Evolutionary conservation across 2,329 filamentous ascomycete genomes (phyloP), one percentile per base, ranked within the genome.

Genomic region (Neonectria coccinea): DNA sequence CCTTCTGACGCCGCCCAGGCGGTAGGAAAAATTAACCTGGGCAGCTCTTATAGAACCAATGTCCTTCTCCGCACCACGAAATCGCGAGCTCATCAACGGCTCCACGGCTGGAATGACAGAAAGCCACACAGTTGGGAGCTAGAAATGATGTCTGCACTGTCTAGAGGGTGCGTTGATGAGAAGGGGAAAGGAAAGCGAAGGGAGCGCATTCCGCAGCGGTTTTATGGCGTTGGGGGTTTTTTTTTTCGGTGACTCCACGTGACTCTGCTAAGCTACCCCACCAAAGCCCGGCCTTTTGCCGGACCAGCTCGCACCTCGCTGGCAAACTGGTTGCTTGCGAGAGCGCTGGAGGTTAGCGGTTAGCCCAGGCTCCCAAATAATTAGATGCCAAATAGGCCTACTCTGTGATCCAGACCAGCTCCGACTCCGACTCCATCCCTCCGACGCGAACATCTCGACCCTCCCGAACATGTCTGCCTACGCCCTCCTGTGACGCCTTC

Each of bases 111-210:
- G 70, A 75, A 84, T 82, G 82, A 85, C 91, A 94, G 88, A 92
- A 94, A 42, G 91, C 82, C 85, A 83, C 80, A 81, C 83, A 79
- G 79, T 83, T 79, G 83, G 84, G 83, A 81, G 79, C 79, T 83
- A 80, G 79, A 83, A 41, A 62, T 86, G 85, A 89, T 90, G 90
- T 85, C 87, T 91, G 92, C 88, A 94, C 92, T 95, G 92, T 95
- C 92, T 94, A 83, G 84, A 86, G 89, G 90, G 86, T 87, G 91
- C 91, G 90, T 91, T 88, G 83, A 73, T 79, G 79, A 80, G 81
- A 79, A 79, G 77, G 80, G 78, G 78, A 74, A 72, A 59, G 33
- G 31, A 65, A 58, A 65, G 51, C 1, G 10, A 3, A 29, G n/a
- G 20, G 48, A 29, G 22, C 8, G 14, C 52, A 25, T 27, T 16